Conservation (phyloP, 495 filamentous ascomycete genomes). For the Daldinia bambusicola region DNA sequence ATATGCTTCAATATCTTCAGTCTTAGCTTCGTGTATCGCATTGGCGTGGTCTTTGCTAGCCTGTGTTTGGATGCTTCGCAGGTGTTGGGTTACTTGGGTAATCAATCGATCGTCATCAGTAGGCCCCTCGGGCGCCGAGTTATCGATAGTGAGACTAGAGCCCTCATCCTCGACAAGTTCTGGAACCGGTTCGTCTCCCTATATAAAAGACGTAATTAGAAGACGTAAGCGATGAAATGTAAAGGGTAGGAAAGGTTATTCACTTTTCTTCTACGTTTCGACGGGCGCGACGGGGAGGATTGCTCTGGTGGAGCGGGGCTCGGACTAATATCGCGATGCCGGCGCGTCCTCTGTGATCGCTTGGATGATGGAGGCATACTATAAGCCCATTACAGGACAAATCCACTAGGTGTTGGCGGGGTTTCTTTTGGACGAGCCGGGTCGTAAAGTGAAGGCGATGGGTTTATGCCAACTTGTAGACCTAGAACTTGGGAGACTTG, state of each 20-base stretch:
- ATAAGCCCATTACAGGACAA: conserved; percentile 32
- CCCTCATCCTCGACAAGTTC: conserved; percentile 54
- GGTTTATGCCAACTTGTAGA: conserved; percentile 3
- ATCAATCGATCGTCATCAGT: conserved; percentile 72
- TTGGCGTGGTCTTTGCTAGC: conserved; percentile 81
- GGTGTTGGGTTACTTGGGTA: conserved; percentile 75
- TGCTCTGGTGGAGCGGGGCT: conserved; percentile 49
- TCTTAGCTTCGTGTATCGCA: conserved; percentile 73
- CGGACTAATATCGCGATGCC: conserved; percentile 53
- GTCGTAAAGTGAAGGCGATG: neutral
- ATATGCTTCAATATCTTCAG: conserved; percentile 83
- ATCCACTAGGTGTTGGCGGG: neutral
- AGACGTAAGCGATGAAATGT: conserved; percentile 2
- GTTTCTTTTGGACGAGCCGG: conserved; percentile 1
- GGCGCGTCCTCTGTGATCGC: conserved; percentile 54
- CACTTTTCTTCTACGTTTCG: conserved; percentile 81
- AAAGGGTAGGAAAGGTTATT: conserved; percentile 46
- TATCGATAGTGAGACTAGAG: conserved; percentile 60
- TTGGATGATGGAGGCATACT: conserved; percentile 57
- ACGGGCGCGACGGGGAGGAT: conserved; percentile 76
- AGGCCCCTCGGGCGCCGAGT: conserved; percentile 54
- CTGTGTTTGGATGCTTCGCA: conserved; percentile 66
- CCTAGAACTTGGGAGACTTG: neutral
- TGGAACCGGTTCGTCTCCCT: conserved; percentile 51
- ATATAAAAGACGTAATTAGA: conserved; percentile 25